A percentile compares a stretch with the other conserved stretches of the same genome.
phyloP scores from a whole-genome alignment of 208 protist species.

The Crithidia fasciculata region DNA sequence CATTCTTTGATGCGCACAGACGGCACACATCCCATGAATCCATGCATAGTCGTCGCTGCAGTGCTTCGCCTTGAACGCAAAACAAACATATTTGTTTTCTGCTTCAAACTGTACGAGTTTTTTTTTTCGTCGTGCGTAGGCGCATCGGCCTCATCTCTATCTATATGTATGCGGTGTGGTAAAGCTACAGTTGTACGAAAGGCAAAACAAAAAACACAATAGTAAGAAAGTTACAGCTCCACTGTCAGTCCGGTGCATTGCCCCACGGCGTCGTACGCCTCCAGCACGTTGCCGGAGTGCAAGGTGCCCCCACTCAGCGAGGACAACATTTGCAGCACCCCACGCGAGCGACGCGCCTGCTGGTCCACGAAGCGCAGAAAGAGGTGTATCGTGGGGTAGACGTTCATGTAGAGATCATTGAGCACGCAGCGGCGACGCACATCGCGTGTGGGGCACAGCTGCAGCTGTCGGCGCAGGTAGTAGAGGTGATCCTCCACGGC shows the following conservation, averaged over 20 bases:
- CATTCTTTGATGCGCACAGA: no score
- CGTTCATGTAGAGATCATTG: slow-evolving; percentile 74
- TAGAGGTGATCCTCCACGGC: slow-evolving; percentile 62
- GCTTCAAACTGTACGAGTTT: no score
- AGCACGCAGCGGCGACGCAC: slow-evolving; percentile 54
- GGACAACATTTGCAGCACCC: slow-evolving; percentile 53
- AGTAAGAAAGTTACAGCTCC: background rate
- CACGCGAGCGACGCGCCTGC: slow-evolving; percentile 41
- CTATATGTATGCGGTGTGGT: no score
- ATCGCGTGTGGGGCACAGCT: slow-evolving; percentile 50
- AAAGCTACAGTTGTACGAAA: no score
- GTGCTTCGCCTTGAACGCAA: no score
- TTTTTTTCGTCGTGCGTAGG: no score
- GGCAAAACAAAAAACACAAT: no score
- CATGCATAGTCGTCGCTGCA: no score
- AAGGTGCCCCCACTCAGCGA: slow-evolving; percentile 36
- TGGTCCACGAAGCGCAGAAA: slow-evolving; percentile 64
- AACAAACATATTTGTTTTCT: no score
- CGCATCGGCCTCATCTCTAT: no score
- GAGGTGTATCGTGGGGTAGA: slow-evolving; percentile 72
- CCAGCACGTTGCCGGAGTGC: slow-evolving; percentile 69
- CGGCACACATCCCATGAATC: no score
- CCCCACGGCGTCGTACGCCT: slow-evolving; percentile 62
- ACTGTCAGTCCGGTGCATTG: slow-evolving; percentile 36
- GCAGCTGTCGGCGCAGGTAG: slow-evolving; percentile 50